Conservation (phyloP, 2,329 filamentous ascomycete genomes). For the Spiromastix sp. region DNA sequence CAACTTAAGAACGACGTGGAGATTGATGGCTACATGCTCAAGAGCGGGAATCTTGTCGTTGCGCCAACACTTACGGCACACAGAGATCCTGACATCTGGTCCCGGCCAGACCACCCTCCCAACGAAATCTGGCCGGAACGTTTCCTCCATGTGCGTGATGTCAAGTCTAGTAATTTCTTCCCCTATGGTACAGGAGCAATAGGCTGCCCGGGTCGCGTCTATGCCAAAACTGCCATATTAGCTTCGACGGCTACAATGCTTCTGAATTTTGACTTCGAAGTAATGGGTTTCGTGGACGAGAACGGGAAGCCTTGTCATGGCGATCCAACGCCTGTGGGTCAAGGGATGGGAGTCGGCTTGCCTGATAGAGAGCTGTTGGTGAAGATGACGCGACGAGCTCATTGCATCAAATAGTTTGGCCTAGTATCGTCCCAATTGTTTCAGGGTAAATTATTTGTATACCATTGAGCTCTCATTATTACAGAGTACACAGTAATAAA, state of each 20-base stretch:
- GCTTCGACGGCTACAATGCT: neutral
- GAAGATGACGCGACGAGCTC: too few species aligned
- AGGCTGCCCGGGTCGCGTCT: neutral
- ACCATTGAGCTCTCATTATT: too few species aligned
- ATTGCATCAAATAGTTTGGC: too few species aligned
- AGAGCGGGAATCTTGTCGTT: neutral
- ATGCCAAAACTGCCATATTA: neutral
- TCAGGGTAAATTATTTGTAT: too few species aligned
- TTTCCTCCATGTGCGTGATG: neutral
- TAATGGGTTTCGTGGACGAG: too few species aligned
- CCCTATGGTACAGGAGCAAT: neutral
- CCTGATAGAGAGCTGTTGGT: too few species aligned
- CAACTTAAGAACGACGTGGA: neutral
- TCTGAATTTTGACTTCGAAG: neutral
- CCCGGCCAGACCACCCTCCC: neutral
- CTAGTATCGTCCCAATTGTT: too few species aligned
- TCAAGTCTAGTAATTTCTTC: neutral
- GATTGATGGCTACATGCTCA: neutral
- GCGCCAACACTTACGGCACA: neutral
- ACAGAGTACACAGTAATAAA: too few species aligned
- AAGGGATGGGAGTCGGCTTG: too few species aligned
- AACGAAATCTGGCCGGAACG: neutral
- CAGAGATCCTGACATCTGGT: neutral
- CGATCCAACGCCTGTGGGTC: too few species aligned
- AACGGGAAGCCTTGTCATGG: too few species aligned